phyloP scores from a whole-genome alignment of 2,329 filamentous ascomycete genomes.

The Verticillium zaregamsianum region DNA sequence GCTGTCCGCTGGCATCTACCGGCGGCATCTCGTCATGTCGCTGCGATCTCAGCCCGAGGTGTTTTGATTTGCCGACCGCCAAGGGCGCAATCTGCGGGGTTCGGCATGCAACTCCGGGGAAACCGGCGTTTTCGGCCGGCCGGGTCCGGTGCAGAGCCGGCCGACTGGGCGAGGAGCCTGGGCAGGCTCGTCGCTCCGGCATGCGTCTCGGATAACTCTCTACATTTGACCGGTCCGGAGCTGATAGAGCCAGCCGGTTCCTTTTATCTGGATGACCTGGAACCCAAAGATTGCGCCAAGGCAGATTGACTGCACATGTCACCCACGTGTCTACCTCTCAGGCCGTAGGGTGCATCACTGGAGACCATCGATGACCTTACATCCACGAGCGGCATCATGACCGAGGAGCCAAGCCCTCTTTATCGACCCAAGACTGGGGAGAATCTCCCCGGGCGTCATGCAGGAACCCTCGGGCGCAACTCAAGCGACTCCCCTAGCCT shows the following conservation, averaged over 20 bases:
- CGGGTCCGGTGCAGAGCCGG: not conserved
- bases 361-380: not conserved
- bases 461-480: not conserved
- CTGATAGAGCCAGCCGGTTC: too few relatives aligned
- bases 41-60: not conserved
- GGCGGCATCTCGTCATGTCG: not conserved
- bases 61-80: not conserved
- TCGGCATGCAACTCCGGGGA: not conserved
- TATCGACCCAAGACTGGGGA: not conserved
- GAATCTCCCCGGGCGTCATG: not conserved
- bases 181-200: not conserved
- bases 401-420: not conserved
- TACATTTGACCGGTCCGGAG: too few relatives aligned
- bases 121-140: not conserved
- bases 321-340: not conserved
- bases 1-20: not conserved
- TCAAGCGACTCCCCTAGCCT: not conserved
- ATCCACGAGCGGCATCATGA: not conserved
- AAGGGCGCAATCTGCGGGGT: not conserved
- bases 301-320: too few relatives aligned
- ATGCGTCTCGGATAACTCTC: not conserved
- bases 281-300: too few relatives aligned
- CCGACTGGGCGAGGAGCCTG: not conserved
- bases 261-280: too few relatives aligned
- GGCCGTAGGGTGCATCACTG: not conserved